Conservation (phyloP, 2,329 filamentous ascomycete genomes). For the Alternaria sp. region DNA sequence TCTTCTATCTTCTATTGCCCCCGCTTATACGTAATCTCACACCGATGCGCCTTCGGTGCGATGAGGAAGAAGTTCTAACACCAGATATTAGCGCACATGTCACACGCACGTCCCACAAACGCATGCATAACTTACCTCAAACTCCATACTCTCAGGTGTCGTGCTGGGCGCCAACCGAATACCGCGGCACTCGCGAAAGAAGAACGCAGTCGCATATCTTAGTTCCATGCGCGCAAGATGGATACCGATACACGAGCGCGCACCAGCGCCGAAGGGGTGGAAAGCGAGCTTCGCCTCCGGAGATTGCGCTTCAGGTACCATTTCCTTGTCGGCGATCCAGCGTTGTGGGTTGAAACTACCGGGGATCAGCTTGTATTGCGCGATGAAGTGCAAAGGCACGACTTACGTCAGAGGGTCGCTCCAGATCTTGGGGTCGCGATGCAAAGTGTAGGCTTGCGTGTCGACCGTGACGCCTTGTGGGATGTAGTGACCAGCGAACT, state of each 20-base stretch:
- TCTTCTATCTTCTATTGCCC: accelerated
- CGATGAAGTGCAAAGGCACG: too few relatives aligned
- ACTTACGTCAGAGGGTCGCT: slow-evolving; percentile 33
- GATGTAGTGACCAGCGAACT: slow-evolving; percentile 44
- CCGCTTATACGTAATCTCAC: slow-evolving; percentile 43
- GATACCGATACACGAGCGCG: slow-evolving; percentile 71
- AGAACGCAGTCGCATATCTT: slow-evolving; percentile 57
- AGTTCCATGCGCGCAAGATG: slow-evolving; percentile 69
- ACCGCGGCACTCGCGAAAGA: slow-evolving; percentile 57
- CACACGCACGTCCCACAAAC: not conserved
- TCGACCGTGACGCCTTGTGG: slow-evolving; percentile 47
- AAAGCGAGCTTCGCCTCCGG: slow-evolving; percentile 59
- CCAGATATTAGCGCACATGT: not conserved
- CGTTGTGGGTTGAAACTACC: slow-evolving; percentile 43
- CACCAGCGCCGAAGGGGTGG: slow-evolving; percentile 72
- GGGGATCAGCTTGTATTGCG: not conserved
- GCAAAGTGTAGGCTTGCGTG: slow-evolving; percentile 50
- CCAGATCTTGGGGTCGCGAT: slow-evolving; percentile 44
- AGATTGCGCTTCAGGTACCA: slow-evolving; percentile 30
- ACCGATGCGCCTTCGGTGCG: slow-evolving; percentile 51
- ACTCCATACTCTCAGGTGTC: slow-evolving; percentile 51
- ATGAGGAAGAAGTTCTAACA: slow-evolving; percentile 51
- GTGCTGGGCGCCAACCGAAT: slow-evolving; percentile 32
- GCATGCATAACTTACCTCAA: slow-evolving; percentile 28
- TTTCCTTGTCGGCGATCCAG: slow-evolving; percentile 35